Evolutionary conservation across 1,284 basidiomycete genomes (phyloP).

Genomic region (Sporisorium exsertum): DNA sequence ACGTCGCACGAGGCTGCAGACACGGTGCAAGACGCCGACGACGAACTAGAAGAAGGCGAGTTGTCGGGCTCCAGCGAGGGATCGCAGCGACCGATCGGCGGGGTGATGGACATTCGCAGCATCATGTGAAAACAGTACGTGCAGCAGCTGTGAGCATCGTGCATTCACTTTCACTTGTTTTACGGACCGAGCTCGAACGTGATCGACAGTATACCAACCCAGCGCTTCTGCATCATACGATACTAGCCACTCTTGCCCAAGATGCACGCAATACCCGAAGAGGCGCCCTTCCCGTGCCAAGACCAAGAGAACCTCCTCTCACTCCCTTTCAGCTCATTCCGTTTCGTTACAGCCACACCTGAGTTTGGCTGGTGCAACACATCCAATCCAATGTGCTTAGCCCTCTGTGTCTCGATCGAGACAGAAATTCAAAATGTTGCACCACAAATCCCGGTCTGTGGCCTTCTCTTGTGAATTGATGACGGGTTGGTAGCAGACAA

Average conservation of each 20-base stretch:
- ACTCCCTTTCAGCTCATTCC: background rate
- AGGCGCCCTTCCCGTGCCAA: background rate
- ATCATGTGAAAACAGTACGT: slow-evolving; percentile 14
- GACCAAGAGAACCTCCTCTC: background rate
- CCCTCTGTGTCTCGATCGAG: background rate
- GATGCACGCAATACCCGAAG: background rate
- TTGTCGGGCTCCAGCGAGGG: background rate
- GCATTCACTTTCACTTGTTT: background rate
- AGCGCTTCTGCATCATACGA: background rate
- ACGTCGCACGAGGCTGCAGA: background rate
- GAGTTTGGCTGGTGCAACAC: no score
- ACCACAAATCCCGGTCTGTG: background rate
- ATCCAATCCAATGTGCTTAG: no score
- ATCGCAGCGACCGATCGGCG: slow-evolving; percentile 3
- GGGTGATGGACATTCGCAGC: slow-evolving; percentile 48
- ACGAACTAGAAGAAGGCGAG: slow-evolving; percentile 1
- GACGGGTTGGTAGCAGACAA: background rate
- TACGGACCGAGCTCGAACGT: background rate
- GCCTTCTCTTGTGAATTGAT: background rate
- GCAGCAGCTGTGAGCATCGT: no score
- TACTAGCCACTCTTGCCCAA: background rate
- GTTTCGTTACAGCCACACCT: background rate
- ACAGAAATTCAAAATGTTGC: background rate
- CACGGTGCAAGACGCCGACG: slow-evolving; percentile 11
- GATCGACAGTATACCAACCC: slow-evolving; percentile 1